A percentile compares a stretch with the other conserved stretches of the same genome.
Conservation (phyloP, 805 yeast species). For the Kurtzmaniella fragi region DNA sequence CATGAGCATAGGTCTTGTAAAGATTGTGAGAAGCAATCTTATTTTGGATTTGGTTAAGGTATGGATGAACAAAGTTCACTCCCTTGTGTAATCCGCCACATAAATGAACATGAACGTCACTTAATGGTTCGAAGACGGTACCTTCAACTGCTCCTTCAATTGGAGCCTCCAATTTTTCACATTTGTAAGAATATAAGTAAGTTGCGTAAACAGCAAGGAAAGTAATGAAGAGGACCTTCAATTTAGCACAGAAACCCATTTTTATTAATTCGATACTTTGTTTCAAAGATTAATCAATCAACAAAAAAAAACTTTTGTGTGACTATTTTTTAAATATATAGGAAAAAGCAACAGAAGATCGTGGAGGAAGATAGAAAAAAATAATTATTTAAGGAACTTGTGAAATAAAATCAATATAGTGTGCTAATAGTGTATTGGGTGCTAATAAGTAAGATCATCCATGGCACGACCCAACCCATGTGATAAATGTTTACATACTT, state of each 20-base stretch:
- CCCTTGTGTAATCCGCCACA: conserved; percentile 30
- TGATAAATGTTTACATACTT: too few relatives aligned
- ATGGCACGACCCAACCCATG: too few relatives aligned
- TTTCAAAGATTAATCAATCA: not conserved
- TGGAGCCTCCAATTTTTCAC: conserved; percentile 24
- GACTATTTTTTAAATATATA: too few relatives aligned
- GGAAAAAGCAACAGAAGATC: too few relatives aligned
- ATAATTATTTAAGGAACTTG: too few relatives aligned
- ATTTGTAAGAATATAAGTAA: conserved; percentile 37
- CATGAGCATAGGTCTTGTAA: conserved; percentile 27
- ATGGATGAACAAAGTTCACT: conserved; percentile 25
- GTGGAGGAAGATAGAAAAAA: too few relatives aligned
- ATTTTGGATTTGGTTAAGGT: conserved; percentile 17
- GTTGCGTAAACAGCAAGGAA: conserved; percentile 26
- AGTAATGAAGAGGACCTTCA: conserved; percentile 17
- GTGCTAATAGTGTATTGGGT: too few relatives aligned
- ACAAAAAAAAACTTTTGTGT: conserved; percentile 1
- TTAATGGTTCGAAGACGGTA: conserved; percentile 32
- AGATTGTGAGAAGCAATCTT: conserved; percentile 33
- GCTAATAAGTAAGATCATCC: too few relatives aligned
- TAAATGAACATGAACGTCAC: conserved; percentile 28
- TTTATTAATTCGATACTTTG: not conserved
- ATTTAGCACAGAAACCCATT: conserved; percentile 12
- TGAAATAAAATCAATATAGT: too few relatives aligned
- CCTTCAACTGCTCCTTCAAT: conserved; percentile 24